Evolutionary conservation across 805 yeast genomes (phyloP).

Genomic region (Jamesozyma spencerorum): DNA sequence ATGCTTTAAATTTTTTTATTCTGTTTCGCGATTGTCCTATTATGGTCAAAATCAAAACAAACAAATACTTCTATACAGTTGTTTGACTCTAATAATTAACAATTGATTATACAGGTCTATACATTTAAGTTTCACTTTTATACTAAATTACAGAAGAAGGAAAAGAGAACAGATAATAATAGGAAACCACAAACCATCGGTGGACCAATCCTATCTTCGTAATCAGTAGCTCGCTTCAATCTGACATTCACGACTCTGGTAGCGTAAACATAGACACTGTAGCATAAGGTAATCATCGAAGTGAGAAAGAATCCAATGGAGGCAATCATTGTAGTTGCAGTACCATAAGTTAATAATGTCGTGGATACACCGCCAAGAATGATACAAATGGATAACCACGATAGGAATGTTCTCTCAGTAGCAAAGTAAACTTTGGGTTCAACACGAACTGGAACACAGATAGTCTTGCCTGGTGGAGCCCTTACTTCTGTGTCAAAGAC

Average conservation of each 20-base stretch:
- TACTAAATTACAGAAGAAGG: slow-evolving; percentile 39
- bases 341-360: slow-evolving; percentile 77
- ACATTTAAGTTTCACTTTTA: not conserved
- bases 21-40: not conserved
- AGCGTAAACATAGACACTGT: slow-evolving; percentile 65
- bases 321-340: slow-evolving; percentile 62
- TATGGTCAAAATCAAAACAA: too few species aligned
- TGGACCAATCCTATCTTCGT: slow-evolving; percentile 86
- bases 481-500: slow-evolving; percentile 46
- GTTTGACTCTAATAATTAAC: too few species aligned
- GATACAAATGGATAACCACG: slow-evolving; percentile 90
- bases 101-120: too few species aligned
- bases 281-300: slow-evolving; percentile 62
- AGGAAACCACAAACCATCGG: slow-evolving; percentile 68
- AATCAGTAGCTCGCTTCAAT: slow-evolving; percentile 69
- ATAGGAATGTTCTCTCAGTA: slow-evolving; percentile 85
- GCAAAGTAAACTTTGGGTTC: slow-evolving; percentile 99
- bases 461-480: slow-evolving; percentile 83
- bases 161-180: slow-evolving; percentile 55
- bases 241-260: slow-evolving; percentile 80
- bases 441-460: slow-evolving; percentile 88
- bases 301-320: slow-evolving; percentile 80
- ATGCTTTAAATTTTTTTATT: not conserved
- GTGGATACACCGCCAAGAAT: slow-evolving; percentile 84
- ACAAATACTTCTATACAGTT: too few species aligned